Base-by-base conservation (phyloP, 2,329 filamentous ascomycete species). In the Curvularia spicifera region DNA sequence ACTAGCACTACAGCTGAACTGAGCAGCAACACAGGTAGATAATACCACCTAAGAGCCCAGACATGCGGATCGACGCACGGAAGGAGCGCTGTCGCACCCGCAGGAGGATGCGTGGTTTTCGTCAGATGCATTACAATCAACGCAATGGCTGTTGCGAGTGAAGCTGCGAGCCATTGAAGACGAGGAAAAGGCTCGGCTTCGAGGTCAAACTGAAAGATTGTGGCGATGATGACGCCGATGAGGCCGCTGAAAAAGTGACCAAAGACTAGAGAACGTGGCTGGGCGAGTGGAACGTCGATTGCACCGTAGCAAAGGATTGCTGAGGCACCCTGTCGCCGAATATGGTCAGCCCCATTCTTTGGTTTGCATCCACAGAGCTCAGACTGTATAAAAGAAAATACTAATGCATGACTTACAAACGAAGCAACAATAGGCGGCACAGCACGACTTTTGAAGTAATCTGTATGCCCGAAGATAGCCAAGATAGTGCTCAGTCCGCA, bases 21-120 rank as follows among this genome's bases (percentile, higher is more conserved):
- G 8, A 82, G 59, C 13, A 81, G 63, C 8, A 81, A 69, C 3
- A 82, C 66, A 0, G 78, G 75, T 1, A 81, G 61, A 49, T 76
- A 81, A 51, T 74, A 75, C 80, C 80, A 82, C 4, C 77, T 72
- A 57, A 81, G 62, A 0, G 70, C 70, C 61, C 78, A 76, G 33
- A 80, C 74, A 8, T 69, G 61, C 9, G 70, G 60, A 15, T 80
- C 72, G 5, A 78, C 72, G 24, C 75, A 75, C 0, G 80, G 79
- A 43, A 82, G 60, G 4, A 82, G 68, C 0, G 80, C 79, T 10
- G 80, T 82, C 1, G 80, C 80, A 28, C 80, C 80, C 18, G 79
- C 80, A 5, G 80, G 80, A 15, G 80, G 80, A 59, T 82, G 80
- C 0, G 80, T 78, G 4, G 79, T 81, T 47, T 79, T 79, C 1